These are phyloP conservation scores for Fusarium lateritium DNA, from an alignment of 2,329 filamentous ascomycete species.

Conservation along the genomic window DNA sequence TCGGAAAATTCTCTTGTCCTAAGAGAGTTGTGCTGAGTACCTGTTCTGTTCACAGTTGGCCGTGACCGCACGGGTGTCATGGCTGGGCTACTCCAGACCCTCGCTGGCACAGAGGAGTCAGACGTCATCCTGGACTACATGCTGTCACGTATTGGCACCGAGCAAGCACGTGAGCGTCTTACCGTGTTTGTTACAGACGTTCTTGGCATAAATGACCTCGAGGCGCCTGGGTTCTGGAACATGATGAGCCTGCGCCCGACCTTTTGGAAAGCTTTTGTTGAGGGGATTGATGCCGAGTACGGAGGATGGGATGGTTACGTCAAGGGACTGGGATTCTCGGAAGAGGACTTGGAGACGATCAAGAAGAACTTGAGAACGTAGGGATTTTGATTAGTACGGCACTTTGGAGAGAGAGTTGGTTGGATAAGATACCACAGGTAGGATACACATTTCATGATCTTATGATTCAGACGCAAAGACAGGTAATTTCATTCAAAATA, in stretches of 20 bases:
- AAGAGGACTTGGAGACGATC: slow-evolving; percentile 62
- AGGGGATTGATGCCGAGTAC: slow-evolving; percentile 60
- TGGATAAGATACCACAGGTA: background rate
- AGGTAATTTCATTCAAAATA: no score
- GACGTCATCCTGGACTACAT: slow-evolving; percentile 65
- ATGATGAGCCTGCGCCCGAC: slow-evolving; percentile 60
- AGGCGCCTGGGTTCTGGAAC: slow-evolving; percentile 65
- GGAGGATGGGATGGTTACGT: slow-evolving; percentile 67
- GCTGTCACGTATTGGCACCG: slow-evolving; percentile 67
- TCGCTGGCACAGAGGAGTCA: slow-evolving; percentile 63
- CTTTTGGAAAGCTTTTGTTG: slow-evolving; percentile 63
- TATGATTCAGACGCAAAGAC: background rate
- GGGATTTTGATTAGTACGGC: background rate
- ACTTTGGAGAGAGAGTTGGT: background rate
- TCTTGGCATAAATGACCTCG: slow-evolving; percentile 53
- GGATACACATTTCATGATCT: background rate
- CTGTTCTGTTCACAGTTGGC: slow-evolving; percentile 57
- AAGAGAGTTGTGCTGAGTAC: slow-evolving; percentile 1
- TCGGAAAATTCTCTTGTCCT: background rate
- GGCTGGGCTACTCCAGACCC: slow-evolving; percentile 64
- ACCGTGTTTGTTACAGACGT: slow-evolving; percentile 59
- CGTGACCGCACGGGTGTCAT: slow-evolving; percentile 69
- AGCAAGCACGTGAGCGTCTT: slow-evolving; percentile 65
- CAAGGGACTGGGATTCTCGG: slow-evolving; percentile 61
- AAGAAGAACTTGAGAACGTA: slow-evolving; percentile 59